phyloP scores from a whole-genome alignment of 1,139 yeast genomes.

The Wickerhamomyces sp. region DNA sequence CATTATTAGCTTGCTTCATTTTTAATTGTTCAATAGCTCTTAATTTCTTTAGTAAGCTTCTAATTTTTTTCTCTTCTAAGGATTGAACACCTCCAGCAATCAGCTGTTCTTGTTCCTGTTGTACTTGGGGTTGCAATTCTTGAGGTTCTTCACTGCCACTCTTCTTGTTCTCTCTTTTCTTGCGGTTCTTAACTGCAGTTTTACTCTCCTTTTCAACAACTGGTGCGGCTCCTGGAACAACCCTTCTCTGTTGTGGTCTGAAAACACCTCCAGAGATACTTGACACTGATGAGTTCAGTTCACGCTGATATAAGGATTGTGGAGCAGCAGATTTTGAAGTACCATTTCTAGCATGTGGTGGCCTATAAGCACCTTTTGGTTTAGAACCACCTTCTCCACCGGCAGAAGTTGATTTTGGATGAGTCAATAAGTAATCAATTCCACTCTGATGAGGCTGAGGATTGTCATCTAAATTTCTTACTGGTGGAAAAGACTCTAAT shows the following conservation, averaged over 20 bases:
- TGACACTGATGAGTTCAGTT: slow-evolving; percentile 31
- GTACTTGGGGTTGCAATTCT: slow-evolving; percentile 15
- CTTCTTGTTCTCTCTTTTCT: slow-evolving; percentile 71
- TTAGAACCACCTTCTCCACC: slow-evolving; percentile 32
- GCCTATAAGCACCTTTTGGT: slow-evolving; percentile 87
- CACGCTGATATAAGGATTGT: slow-evolving; percentile 55
- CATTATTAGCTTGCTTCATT: slow-evolving; percentile 80
- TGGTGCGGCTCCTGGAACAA: slow-evolving; percentile 38
- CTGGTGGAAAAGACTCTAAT: slow-evolving; percentile 54
- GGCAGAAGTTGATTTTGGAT: slow-evolving; percentile 28
- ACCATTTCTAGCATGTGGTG: slow-evolving; percentile 85
- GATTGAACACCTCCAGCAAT: slow-evolving; percentile 62
- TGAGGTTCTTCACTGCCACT: slow-evolving; percentile 24
- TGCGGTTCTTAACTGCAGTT: slow-evolving; percentile 69
- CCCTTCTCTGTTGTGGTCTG: slow-evolving; percentile 23
- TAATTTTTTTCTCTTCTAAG: slow-evolving; percentile 84
- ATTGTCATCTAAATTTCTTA: slow-evolving; percentile 49
- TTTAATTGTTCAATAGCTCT: slow-evolving; percentile 91
- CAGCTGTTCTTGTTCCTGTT: slow-evolving; percentile 23
- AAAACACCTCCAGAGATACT: slow-evolving; percentile 8
- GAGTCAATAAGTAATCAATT: slow-evolving; percentile 46
- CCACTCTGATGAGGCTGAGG: slow-evolving; percentile 71
- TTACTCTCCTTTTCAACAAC: slow-evolving; percentile 37
- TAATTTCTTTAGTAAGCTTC: slow-evolving; percentile 85
- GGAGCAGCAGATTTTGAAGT: slow-evolving; percentile 29